Evolutionary conservation across 129 eudicot species (phyloP).

Genomic region (Heracleum sosnowskyi): DNA sequence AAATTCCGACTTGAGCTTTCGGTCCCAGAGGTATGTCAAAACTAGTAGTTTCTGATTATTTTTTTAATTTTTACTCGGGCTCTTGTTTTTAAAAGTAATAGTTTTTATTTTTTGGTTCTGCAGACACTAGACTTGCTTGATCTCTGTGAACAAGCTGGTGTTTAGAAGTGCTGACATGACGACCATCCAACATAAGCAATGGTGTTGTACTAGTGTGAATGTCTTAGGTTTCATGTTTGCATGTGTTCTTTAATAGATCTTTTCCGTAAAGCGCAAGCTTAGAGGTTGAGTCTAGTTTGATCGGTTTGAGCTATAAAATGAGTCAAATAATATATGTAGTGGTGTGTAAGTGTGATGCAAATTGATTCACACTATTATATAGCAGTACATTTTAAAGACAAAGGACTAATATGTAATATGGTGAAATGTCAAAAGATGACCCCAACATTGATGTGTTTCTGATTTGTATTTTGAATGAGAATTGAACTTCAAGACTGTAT

Average conservation of each 20-base stretch:
- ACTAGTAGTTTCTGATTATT: neutral
- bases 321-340: constrained; percentile 35
- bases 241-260: constrained; percentile 25
- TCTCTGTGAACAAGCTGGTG: constrained; percentile 91
- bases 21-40: constrained; percentile 66
- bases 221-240: constrained; percentile 35
- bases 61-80: neutral
- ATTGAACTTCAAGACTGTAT: neutral
- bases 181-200: constrained; percentile 17
- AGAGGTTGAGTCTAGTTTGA: constrained; percentile 47
- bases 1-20: constrained; percentile 98
- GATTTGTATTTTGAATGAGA: neutral
- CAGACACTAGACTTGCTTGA: constrained; percentile 96
- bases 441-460: neutral
- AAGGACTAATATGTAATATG: constrained; percentile 8
- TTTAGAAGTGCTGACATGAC: constrained; percentile 22
- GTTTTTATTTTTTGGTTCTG: constrained; percentile 2
- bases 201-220: constrained; percentile 17
- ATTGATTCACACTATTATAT: constrained; percentile 23
- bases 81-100: neutral
- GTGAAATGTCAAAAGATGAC: constrained; percentile 24
- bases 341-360: constrained; percentile 19
- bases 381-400: constrained; percentile 18
- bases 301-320: constrained; percentile 8
- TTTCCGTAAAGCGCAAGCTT: constrained; percentile 85